Evolutionary conservation across 1,284 basidiomycete genomes (phyloP), one percentile per base, ranked within the genome.

Genomic region (Ganoderma multipileum): DNA sequence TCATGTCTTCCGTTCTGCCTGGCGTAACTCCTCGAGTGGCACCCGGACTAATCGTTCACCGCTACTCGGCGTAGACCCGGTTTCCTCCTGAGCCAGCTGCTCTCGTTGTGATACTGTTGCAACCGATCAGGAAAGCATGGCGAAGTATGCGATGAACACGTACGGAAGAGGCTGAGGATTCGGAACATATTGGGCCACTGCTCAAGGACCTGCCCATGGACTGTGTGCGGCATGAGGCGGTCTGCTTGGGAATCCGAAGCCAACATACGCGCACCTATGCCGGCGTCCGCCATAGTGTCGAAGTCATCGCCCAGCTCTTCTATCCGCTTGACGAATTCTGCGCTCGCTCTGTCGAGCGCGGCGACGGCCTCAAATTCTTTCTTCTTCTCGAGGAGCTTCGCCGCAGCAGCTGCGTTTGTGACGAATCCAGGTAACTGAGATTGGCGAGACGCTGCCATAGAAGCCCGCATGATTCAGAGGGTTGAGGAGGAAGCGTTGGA

Each of bases 101-200:
- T 83, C 81, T 61, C 83, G 81, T 14, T 85, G 80, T 33, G 83
- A 79, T 61, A 89, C 88, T 89, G 61, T 18, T 28, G 36, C 2
- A 26, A 44, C 36, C 2, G 44, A 44, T 64, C 36, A 66, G 52
- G 28, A 28, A 30, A 14, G 16, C 3, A 26, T 2, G 18, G 3
- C 7, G 0, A 1, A 23, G 39, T 11, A 23, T 23, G 63, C 0
- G 47, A 52, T 30, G 20, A 23, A n/a, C 16, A 72, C 89, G 74
- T 75, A 94, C 92, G 74, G 76, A 92, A 93, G 67, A 90, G 80
- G 68, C 81, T 86, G 63, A 94, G 81, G 64, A 92, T 92, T 69
- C 89, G 85, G 75, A 94, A 93, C 92, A 94, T 94, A 75, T 87
- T 88, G 16, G 91, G 89, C 92, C 92, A 94, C 72, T 94, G 91